phyloP scores from a whole-genome alignment of 2,329 filamentous ascomycete species.

The Alternaria triticimaculans region DNA sequence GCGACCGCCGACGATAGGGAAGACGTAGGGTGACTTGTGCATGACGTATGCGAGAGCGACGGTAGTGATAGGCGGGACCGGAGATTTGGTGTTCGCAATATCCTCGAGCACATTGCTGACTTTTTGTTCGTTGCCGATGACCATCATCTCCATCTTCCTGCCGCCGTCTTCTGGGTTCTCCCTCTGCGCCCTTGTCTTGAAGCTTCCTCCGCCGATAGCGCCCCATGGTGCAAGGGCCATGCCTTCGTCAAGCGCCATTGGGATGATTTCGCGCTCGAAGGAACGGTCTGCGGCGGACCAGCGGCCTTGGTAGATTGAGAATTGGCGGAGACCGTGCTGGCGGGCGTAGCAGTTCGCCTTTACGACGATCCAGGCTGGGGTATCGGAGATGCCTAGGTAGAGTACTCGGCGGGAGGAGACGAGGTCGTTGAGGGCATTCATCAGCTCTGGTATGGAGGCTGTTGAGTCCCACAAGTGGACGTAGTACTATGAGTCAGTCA shows the following conservation, averaged over 20 bases:
- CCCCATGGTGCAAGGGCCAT: slow-evolving; percentile 64
- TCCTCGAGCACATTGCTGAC: slow-evolving; percentile 51
- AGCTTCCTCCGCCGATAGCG: slow-evolving; percentile 50
- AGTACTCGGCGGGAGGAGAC: slow-evolving; percentile 52
- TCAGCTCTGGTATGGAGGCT: slow-evolving; percentile 53
- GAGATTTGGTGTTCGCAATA: neutral
- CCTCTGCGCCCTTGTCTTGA: slow-evolving; percentile 54
- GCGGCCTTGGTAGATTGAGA: slow-evolving; percentile 51
- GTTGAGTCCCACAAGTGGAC: slow-evolving; percentile 53
- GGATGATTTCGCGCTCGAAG: slow-evolving; percentile 56
- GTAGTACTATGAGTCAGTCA: slow-evolving; percentile 42
- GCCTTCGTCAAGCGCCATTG: slow-evolving; percentile 52
- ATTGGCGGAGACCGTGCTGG: slow-evolving; percentile 48
- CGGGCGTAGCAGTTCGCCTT: slow-evolving; percentile 47
- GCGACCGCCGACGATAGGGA: slow-evolving; percentile 74
- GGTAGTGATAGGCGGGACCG: slow-evolving; percentile 54
- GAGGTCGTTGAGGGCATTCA: slow-evolving; percentile 53
- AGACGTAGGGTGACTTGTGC: slow-evolving; percentile 66
- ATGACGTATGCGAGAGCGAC: slow-evolving; percentile 46
- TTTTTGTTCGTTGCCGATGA: slow-evolving; percentile 57
- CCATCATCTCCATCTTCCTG: slow-evolving; percentile 46
- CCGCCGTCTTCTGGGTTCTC: slow-evolving; percentile 46
- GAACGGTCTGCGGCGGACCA: slow-evolving; percentile 53
- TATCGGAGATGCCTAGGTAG: slow-evolving; percentile 55
- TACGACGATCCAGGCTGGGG: slow-evolving; percentile 50